These are phyloP conservation scores for Tricharina praecox DNA, from an alignment of 495 filamentous ascomycete species.

Conservation along the genomic window DNA sequence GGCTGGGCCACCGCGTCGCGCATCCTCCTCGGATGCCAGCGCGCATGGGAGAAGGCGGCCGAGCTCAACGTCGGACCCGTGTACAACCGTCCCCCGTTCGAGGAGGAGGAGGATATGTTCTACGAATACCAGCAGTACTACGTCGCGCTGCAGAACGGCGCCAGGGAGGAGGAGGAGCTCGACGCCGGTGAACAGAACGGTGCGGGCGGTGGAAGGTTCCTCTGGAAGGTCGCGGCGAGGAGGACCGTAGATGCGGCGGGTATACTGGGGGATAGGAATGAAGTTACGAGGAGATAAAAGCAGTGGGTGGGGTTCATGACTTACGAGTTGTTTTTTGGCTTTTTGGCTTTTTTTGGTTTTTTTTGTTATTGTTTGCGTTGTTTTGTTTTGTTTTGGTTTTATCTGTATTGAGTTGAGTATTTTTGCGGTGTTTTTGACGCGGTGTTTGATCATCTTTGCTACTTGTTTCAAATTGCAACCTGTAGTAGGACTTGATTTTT, in stretches of 20 bases:
- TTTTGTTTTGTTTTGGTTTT: too few species aligned
- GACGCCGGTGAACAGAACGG: slow-evolving; percentile 5
- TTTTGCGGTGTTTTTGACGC: too few species aligned
- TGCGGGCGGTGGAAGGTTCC: too few species aligned
- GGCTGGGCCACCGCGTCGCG: slow-evolving; percentile 71
- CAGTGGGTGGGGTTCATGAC: too few species aligned
- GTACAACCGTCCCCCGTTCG: slow-evolving; percentile 40
- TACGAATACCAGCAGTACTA: slow-evolving; percentile 12
- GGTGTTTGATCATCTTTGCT: too few species aligned
- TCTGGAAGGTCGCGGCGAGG: slow-evolving; percentile 21
- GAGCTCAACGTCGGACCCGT: slow-evolving; percentile 56
- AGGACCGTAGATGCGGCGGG: slow-evolving; percentile 18
- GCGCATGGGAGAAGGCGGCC: slow-evolving; percentile 57
- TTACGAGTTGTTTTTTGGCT: too few species aligned
- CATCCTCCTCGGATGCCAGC: slow-evolving; percentile 70
- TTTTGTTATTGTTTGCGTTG: too few species aligned
- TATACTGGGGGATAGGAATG: slow-evolving; percentile 15
- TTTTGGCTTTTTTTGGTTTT: too few species aligned
- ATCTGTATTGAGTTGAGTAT: too few species aligned
- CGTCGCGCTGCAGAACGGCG: slow-evolving; percentile 1
- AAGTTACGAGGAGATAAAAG: not conserved
- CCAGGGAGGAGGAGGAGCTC: slow-evolving; percentile 7
- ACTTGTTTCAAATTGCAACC: too few species aligned
- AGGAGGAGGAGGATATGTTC: slow-evolving; percentile 25
- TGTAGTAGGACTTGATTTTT: too few species aligned